Conservation (phyloP, 2,329 filamentous ascomycete species). For the Nemania sp. region DNA sequence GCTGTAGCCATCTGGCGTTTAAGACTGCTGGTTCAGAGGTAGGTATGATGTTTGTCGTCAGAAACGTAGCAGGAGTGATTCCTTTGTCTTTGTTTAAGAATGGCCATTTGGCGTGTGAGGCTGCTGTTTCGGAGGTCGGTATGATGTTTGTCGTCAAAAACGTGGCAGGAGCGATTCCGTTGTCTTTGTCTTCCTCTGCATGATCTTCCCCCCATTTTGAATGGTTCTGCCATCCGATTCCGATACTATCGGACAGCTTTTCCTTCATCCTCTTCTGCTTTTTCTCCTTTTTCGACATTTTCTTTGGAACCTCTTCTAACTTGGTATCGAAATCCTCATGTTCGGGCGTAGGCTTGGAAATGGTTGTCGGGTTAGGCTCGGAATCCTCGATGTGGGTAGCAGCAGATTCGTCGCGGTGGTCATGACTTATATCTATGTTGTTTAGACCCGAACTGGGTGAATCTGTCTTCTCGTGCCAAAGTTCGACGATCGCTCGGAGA, state of each 20-base stretch:
- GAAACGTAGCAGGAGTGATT: not conserved
- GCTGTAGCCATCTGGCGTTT: not conserved
- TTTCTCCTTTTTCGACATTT: not conserved
- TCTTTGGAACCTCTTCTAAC: not conserved
- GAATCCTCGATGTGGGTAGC: not conserved
- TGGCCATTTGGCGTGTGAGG: not conserved
- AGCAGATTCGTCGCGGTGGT: not conserved
- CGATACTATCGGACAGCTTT: not conserved
- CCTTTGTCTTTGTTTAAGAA: too few species aligned
- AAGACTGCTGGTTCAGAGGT: not conserved
- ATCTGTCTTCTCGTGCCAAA: slow-evolving; percentile 15
- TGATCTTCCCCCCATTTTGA: not conserved
- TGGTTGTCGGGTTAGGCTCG: not conserved
- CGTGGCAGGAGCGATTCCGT: not conserved
- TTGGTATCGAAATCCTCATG: not conserved
- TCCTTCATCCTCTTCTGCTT: not conserved
- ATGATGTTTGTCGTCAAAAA: not conserved
- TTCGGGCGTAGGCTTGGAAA: not conserved
- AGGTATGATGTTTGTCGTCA: not conserved
- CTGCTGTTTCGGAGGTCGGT: not conserved
- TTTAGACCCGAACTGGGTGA: not conserved
- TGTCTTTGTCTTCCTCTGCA: not conserved
- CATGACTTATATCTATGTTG: not conserved
- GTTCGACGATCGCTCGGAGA: slow-evolving; percentile 18
- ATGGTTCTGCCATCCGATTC: not conserved